Conservation (phyloP, 176 grass and related monocot species). For the Zoysia japonica region DNA sequence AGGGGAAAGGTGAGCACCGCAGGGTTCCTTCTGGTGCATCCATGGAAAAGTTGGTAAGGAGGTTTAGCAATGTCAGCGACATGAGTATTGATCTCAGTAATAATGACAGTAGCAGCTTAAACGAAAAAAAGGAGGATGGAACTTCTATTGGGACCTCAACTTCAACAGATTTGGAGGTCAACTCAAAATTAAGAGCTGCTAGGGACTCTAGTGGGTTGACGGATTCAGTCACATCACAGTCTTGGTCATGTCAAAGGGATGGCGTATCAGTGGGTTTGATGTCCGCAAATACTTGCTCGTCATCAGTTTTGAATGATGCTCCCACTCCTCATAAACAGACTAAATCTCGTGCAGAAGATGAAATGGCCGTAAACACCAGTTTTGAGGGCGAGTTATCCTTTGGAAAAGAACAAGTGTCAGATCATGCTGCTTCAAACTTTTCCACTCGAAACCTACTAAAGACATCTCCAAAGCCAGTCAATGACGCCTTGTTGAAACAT, state of each 20-base stretch:
- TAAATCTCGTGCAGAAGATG: conserved; percentile 39
- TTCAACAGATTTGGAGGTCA: conserved; percentile 51
- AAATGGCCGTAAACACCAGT: conserved; percentile 45
- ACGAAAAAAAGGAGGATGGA: conserved; percentile 70
- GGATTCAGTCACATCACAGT: conserved; percentile 46
- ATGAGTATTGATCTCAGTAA: conserved; percentile 93
- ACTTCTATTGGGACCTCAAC: conserved; percentile 61
- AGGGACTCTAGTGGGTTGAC: conserved; percentile 44
- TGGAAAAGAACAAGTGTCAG: conserved; percentile 46
- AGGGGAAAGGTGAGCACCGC: conserved; percentile 73
- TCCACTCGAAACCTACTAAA: conserved; percentile 44
- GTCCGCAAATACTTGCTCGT: conserved; percentile 18
- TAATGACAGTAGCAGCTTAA: conserved; percentile 54
- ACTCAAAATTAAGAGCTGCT: conserved; percentile 49
- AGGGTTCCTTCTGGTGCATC: conserved; percentile 84
- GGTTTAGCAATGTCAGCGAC: conserved; percentile 92
- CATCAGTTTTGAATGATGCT: conserved; percentile 26
- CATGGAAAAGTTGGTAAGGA: conserved; percentile 82
- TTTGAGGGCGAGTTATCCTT: conserved; percentile 37
- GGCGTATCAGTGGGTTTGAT: conserved; percentile 27
- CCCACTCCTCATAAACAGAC: conserved; percentile 33
- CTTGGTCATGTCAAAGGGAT: conserved; percentile 55
- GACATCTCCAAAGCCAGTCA: conserved; percentile 46
- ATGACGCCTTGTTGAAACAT: conserved; percentile 30
- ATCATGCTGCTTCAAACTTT: conserved; percentile 45